Evolutionary conservation across 768 basidiomycete genomes (phyloP).

Genomic region (Lentinula lateritia): DNA sequence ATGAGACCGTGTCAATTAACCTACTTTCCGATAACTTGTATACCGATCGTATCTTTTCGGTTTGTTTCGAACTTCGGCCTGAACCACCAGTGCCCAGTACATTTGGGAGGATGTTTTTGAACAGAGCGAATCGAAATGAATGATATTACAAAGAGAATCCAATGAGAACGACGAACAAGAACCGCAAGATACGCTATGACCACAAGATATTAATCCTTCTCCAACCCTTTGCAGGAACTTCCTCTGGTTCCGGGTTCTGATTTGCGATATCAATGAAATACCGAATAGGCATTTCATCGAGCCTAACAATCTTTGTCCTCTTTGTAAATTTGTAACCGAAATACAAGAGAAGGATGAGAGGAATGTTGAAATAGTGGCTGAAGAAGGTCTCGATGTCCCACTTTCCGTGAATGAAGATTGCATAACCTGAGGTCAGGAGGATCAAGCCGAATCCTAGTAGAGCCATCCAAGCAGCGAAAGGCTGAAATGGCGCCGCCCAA

Average conservation of each 20-base stretch:
- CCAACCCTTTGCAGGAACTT: not conserved
- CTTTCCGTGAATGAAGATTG: slow-evolving; percentile 21
- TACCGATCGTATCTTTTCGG: too few species aligned
- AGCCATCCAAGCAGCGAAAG: slow-evolving; percentile 24
- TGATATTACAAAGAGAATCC: too few species aligned
- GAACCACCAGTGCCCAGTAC: too few species aligned
- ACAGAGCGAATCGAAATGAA: too few species aligned
- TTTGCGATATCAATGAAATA: slow-evolving; percentile 6
- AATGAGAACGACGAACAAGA: not conserved
- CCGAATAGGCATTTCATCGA: slow-evolving; percentile 7
- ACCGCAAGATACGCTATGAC: not conserved
- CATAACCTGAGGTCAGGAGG: slow-evolving; percentile 11
- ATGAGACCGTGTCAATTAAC: too few species aligned
- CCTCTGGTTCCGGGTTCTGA: slow-evolving; percentile 1
- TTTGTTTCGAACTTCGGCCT: too few species aligned
- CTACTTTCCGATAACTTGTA: too few species aligned
- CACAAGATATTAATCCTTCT: slow-evolving; percentile 1
- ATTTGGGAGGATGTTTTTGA: too few species aligned
- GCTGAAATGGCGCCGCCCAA: slow-evolving; percentile 29
- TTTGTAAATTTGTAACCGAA: slow-evolving; percentile 38
- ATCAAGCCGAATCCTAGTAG: slow-evolving; percentile 25
- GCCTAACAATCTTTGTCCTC: slow-evolving; percentile 24
- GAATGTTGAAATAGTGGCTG: slow-evolving; percentile 39
- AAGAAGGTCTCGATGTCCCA: not conserved
- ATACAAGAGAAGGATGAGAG: slow-evolving; percentile 38